Percentiles rank a stretch among this genome's conserved stretches.
These are phyloP conservation scores for Murraya koenigii DNA, from an alignment of 345 rosid species.

Conservation along the genomic window DNA sequence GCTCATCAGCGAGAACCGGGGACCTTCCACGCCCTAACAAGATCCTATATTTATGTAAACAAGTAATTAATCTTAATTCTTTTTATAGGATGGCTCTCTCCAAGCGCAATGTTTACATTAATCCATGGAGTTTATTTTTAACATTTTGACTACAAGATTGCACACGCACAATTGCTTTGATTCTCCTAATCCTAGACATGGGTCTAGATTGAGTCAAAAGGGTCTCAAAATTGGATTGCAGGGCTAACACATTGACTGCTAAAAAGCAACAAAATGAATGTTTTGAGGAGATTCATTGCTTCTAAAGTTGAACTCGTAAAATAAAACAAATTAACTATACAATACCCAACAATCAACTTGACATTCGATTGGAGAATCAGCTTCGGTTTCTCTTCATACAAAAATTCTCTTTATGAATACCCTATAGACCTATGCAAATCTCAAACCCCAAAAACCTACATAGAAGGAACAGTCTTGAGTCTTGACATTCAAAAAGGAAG, in stretches of 20 bases:
- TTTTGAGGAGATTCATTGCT: conserved; percentile 34
- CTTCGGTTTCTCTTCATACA: conserved; percentile 14
- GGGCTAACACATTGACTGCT: conserved; percentile 30
- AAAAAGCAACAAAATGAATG: conserved; percentile 38
- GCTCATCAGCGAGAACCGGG: conserved; percentile 6
- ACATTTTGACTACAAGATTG: conserved; percentile 6
- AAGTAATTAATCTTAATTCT: background rate
- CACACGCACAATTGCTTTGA: conserved; percentile 26
- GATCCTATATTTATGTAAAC: conserved; percentile 44
- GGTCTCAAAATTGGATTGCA: conserved; percentile 30
- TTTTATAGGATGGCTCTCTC: conserved; percentile 9
- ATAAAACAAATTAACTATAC: background rate
- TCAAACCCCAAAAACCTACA: conserved; percentile 30
- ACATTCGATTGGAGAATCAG: conserved; percentile 14
- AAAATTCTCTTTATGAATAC: conserved; percentile 28
- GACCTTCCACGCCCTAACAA: conserved; percentile 26
- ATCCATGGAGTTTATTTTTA: conserved; percentile 19
- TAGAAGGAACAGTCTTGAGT: conserved; percentile 15
- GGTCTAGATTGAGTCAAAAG: conserved; percentile 66
- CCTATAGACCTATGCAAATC: conserved; percentile 7
- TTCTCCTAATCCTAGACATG: conserved; percentile 48
- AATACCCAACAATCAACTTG: conserved; percentile 23
- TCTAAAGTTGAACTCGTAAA: conserved; percentile 12
- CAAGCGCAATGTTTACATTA: conserved; percentile 17
- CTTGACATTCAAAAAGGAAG: conserved; percentile 7